Percentiles rank a stretch among this genome's conserved stretches.
phyloP scores from a whole-genome alignment of 2,329 filamentous ascomycete species.

The Chaetomiaceae sp. region DNA sequence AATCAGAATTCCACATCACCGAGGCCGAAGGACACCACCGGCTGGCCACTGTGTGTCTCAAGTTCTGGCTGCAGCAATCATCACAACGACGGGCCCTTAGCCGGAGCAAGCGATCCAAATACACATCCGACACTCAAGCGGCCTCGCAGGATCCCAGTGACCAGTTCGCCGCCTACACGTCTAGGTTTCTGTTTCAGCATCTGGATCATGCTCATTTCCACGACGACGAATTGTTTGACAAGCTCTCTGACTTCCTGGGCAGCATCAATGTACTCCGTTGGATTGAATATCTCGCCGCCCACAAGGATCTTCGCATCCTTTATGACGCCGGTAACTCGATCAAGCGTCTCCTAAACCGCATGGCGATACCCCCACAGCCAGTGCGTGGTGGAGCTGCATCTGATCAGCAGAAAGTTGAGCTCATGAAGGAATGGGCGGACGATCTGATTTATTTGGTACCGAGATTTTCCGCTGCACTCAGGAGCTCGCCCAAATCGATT shows the following conservation, averaged over 20 bases:
- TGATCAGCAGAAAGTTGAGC: slow-evolving; percentile 6
- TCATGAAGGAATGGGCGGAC: slow-evolving; percentile 22
- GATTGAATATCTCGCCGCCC: slow-evolving; percentile 21
- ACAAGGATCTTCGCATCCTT: slow-evolving; percentile 17
- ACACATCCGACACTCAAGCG: too few relatives aligned
- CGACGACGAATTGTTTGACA: slow-evolving; percentile 16
- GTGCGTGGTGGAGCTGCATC: neutral
- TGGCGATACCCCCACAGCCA: slow-evolving; percentile 11
- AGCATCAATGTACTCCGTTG: slow-evolving; percentile 18
- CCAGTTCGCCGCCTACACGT: slow-evolving; percentile 20
- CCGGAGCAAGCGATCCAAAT: too few relatives aligned
- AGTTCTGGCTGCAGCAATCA: slow-evolving; percentile 15
- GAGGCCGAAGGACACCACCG: slow-evolving; percentile 20
- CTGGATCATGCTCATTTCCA: slow-evolving; percentile 4
- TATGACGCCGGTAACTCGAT: slow-evolving; percentile 23
- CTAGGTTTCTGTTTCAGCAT: slow-evolving; percentile 23
- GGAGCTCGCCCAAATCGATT: slow-evolving; percentile 17
- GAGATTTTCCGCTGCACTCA: slow-evolving; percentile 19
- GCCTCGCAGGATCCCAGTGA: neutral
- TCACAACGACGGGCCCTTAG: neutral
- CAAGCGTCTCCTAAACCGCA: slow-evolving; percentile 11
- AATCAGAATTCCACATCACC: slow-evolving; percentile 24
- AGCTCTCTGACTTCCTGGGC: slow-evolving; percentile 19
- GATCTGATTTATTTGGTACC: slow-evolving; percentile 23
- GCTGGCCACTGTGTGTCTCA: slow-evolving; percentile 25